Evolutionary conservation across 352 stramenopile species (phyloP).

Genomic region (Pythium utonaiense): DNA sequence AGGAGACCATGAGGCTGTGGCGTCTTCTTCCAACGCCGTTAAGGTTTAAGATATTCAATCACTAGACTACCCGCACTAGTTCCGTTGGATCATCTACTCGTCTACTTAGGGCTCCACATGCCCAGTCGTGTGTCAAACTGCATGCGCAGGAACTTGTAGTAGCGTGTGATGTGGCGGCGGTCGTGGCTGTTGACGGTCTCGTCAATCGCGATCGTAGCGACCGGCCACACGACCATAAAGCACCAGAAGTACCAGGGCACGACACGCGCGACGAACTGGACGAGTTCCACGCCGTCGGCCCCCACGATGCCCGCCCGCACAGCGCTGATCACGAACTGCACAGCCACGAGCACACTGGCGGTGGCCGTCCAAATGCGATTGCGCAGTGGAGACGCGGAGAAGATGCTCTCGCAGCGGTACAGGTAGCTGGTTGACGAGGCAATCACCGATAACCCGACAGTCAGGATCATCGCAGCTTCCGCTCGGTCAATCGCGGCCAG

Average conservation of each 20-base stretch:
- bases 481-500: constrained; percentile 63
- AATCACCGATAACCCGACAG: constrained; percentile 62
- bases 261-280: constrained; percentile 38
- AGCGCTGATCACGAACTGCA: constrained; percentile 47
- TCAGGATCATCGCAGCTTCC: constrained; percentile 69
- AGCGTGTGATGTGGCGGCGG: constrained; percentile 64
- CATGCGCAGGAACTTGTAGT: constrained; percentile 86
- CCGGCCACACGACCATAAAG: constrained; percentile 47
- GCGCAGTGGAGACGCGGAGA: constrained; percentile 56
- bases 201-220: constrained; percentile 54
- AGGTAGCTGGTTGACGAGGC: constrained; percentile 71
- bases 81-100: background rate
- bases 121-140: constrained; percentile 85
- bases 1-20: too few relatives aligned
- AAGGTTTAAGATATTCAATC: background rate
- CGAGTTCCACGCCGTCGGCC: constrained; percentile 45
- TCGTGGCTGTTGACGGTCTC: constrained; percentile 77
- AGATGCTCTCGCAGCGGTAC: constrained; percentile 75
- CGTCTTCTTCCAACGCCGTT: background rate
- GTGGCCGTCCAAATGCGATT: constrained; percentile 65
- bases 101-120: constrained; percentile 85
- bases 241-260: constrained; percentile 69
- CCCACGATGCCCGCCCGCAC: constrained; percentile 43
- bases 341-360: constrained; percentile 32
- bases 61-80: too few relatives aligned